Conservation (phyloP, 208 protist species). For the Trichomonas vaginalis region DNA sequence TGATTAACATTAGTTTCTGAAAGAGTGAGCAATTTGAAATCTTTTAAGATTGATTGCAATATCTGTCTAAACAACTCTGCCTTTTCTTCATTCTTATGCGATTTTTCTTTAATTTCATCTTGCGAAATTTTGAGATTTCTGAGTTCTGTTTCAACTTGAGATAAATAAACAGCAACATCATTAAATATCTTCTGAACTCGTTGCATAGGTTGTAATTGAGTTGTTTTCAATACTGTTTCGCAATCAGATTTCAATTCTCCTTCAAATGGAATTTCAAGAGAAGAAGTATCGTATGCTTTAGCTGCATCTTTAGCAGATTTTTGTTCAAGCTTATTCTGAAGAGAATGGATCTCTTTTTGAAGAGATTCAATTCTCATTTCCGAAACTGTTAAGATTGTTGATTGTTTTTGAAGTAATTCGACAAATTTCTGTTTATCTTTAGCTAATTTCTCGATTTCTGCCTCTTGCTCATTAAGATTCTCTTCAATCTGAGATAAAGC, state of each 20-base stretch:
- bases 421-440: neutral
- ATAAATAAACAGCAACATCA: neutral
- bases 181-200: neutral
- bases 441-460: neutral
- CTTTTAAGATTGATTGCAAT: neutral
- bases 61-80: neutral
- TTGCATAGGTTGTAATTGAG: neutral
- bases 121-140: neutral
- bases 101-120: neutral
- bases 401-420: neutral
- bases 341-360: neutral
- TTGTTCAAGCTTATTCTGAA: neutral
- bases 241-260: neutral
- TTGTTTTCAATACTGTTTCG: neutral
- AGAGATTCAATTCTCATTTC: neutral
- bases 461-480: neutral
- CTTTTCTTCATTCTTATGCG: neutral
- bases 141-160: neutral
- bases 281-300: neutral
- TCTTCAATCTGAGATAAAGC: neutral
- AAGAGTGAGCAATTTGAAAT: neutral
- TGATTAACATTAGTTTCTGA: neutral
- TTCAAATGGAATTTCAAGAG: neutral
- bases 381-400: neutral
- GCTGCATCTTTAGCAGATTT: neutral